Base-by-base conservation (phyloP, 495 filamentous ascomycete species). In the Penicillium waksmanii region DNA sequence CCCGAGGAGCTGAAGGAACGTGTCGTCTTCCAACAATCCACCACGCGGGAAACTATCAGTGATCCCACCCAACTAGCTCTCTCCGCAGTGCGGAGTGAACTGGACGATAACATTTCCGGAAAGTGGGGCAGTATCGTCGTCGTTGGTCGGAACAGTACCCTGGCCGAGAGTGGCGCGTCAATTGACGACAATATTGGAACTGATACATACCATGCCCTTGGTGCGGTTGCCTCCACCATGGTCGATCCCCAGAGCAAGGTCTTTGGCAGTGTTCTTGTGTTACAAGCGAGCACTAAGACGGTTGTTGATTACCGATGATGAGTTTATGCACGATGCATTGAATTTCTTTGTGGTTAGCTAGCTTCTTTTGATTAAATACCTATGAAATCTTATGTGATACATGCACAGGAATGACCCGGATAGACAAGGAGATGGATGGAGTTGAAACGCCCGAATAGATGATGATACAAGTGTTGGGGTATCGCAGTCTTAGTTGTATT, bases 111-210 rank as follows among this genome's bases (percentile, higher is more conserved):
- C 46, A 80, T 79, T 33, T 72, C 80, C 0, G 80, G 80, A 60
- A 96, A 94, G 56, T 85, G 88, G 1, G 91, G 92, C 2, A 91
- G 94, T 68, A 77, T 96, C 19, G 75, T 96, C 4, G 80, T 97
- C 1, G 75, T 96, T 3, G 93, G 92, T 1, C 79, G 81, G 12
- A 70, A 72, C 67, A 58, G 56, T 35, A 44, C 60, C 27, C 56
- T 67, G 10, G 65, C 64, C 15, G 53, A 61, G 10, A 34, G 65
- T 5, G 53, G 55, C 0, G 17, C 48, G 3, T 50, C 65, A 1
- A 58, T 31, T 2, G 61, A 64, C 10, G 70, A 73, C 3, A 60
- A 64, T 23, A 58, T 71, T 49, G 78, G 78, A 3, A 55, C 67
- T 9, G 86, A 87, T 43, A 74, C 88, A 31, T 77, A 77, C 27